Evolutionary conservation across 805 yeast species (phyloP), one percentile per base, ranked within the genome.

Genomic region (Metschnikowia aberdeeniae): DNA sequence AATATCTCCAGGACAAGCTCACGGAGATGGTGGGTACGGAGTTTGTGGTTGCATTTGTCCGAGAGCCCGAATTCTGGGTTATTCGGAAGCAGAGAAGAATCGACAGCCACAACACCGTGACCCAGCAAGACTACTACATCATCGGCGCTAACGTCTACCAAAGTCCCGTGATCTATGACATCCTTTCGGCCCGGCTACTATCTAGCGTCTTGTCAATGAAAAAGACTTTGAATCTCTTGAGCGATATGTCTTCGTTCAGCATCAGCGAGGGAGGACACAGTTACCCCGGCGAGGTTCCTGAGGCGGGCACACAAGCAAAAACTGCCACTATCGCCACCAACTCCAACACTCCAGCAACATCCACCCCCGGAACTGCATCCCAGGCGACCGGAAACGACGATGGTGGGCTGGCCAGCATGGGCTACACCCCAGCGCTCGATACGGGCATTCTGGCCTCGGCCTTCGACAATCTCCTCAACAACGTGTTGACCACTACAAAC

Each of bases 1-100:
- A 58, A 44, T 68, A 64, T 50, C 61, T 72, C 45, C 80, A 78
- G 47, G 66, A 72, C 26, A 88, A 86, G 56, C 73, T 93, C 49
- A 64, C 71, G 43, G 86, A 85, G 51, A 82, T 93, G 87, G 78
- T 75, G 26, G 99, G 99, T 0, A 63, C 82, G 1, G 99, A 93
- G 64, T 93, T 87, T 57, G 80, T 87, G 1, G 75, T 93, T 6
- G 82, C 82, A 0, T 71, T 77, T 49, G 80, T 83, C 2, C 70
- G 89, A 34, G 98, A 90, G 54, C 98, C 97, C 0, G 96, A 89
- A 57, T 80, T 89, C 54, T 93, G 98, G 97, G 75, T 92, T 24
- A 79, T 92, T 8, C 74, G 95, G 46, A 89, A 90, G 59, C 97
- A 92, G 61, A 67, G 79, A 37, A 68, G 98, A 27, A 50, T 73